Base-by-base conservation (phyloP, 169 alveolate species). In the Blepharisma undulans region DNA sequence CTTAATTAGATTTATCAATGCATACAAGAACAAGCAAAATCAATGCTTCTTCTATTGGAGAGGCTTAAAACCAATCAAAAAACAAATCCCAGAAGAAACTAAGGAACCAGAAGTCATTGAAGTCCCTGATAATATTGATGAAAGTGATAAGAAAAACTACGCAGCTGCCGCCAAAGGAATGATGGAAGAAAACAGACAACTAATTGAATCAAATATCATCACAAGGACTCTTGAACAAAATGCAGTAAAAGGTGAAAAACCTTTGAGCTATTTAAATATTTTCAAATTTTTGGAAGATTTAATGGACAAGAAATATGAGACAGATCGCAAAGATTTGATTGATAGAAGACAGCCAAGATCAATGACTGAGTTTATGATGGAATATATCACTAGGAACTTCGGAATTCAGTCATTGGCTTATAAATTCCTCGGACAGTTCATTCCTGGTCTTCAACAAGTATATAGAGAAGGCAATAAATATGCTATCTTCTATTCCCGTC, bases 291-390 rank as follows among this genome's bases (percentile, higher is more conserved):
- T 88, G n/a, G 92, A 88, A 76, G 85, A 72, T 12, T 33, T 88
- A 8, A 72, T 88, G 87, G 92, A 88, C 29, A 88, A 88, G 61
- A 88, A 88, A 76, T 76, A 36, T 34, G 87, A 88, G 76, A 25
- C 74, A 5, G 92, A 88, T 30, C 29, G 22, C n/a, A n/a, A 29
- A 32, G 92, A 88, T 14, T n/a, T 76, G 16, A 33, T 6, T 19
- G 92, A 32, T 10, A 21, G 27, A n/a, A 72, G 85, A n/a, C 74
- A 30, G 33, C 76, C 79, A 1, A 29, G 85, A 14, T 25, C 85
- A 16, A 76, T 88, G 36, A 30, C 85, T 76, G 85, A 76, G 34
- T 88, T 88, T 32, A 72, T 76, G 74, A 29, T 88, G 33, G 92
- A 88, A 12, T 34, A 48, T 48, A 16, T 88, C 8, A 27, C n/a